These are phyloP conservation scores for Alternaria burnsii DNA, from an alignment of 2,329 filamentous ascomycete genomes.

Conservation along the genomic window DNA sequence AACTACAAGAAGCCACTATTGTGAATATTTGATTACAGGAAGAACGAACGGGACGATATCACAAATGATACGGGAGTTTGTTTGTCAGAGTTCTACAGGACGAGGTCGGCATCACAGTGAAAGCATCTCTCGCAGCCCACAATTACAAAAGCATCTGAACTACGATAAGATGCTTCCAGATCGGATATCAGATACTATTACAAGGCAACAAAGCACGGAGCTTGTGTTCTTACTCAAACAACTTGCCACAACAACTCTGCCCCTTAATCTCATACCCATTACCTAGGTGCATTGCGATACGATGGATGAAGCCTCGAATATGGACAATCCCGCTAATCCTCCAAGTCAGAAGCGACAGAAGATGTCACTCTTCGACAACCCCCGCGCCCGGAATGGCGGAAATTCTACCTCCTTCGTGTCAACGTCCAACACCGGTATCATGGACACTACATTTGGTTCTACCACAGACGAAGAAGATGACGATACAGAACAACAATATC, in stretches of 20 bases:
- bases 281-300: too few species aligned
- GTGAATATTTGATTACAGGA: too few species aligned
- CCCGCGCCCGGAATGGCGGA: conserved; percentile 14
- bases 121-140: background rate
- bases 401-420: conserved; percentile 1
- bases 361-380: conserved; percentile 2
- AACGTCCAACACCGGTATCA: background rate
- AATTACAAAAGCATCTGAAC: background rate
- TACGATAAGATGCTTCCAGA: background rate
- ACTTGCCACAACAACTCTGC: background rate
- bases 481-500: conserved; percentile 7
- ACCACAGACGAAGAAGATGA: conserved; percentile 21
- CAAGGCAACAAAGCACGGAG: background rate
- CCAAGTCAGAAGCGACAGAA: background rate
- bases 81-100: background rate
- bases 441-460: conserved; percentile 10
- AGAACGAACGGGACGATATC: too few species aligned
- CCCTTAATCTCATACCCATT: background rate
- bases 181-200: background rate
- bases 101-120: background rate
- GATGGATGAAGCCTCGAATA: background rate
- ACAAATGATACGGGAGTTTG: too few species aligned
- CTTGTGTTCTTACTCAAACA: background rate
- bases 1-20: too few species aligned
- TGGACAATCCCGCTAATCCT: background rate